A percentile compares a stretch with the other conserved stretches of the same genome.
phyloP scores from a whole-genome alignment of 805 yeast species.

The Kazachstania psychrophila region DNA sequence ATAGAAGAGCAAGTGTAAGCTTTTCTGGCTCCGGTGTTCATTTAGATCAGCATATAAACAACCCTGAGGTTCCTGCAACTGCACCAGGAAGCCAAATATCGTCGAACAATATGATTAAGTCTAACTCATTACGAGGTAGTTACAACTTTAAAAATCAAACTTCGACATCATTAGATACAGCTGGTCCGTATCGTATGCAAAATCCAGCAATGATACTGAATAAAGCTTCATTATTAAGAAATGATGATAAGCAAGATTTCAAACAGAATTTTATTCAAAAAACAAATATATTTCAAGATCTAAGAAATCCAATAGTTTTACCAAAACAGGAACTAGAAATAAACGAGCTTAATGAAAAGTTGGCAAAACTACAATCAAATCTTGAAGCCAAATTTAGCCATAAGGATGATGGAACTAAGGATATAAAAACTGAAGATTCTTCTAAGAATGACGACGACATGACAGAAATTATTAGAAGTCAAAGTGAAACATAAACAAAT shows the following conservation, averaged over 20 bases:
- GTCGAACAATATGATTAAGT: background rate
- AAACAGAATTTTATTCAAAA: background rate
- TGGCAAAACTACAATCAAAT: slow-evolving; percentile 15
- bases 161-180: too few species aligned
- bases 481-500: slow-evolving; percentile 8
- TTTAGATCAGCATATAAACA: background rate
- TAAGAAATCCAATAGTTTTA: background rate
- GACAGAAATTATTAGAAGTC: slow-evolving; percentile 11
- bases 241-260: background rate
- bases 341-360: slow-evolving; percentile 28
- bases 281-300: background rate
- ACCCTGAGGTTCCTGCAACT: background rate
- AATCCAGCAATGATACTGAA: background rate
- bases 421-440: background rate
- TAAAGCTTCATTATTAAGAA: slow-evolving; percentile 1
- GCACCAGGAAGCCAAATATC: background rate
- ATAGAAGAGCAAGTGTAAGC: slow-evolving; percentile 10
- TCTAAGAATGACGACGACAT: slow-evolving; percentile 1
- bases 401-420: background rate
- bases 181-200: too few species aligned
- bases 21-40: slow-evolving; percentile 6
- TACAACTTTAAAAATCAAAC: background rate
- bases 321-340: slow-evolving; percentile 12
- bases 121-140: background rate
- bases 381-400: background rate